Evolutionary conservation across 2,329 filamentous ascomycete species (phyloP).

Genomic region (Curvularia sp.): DNA sequence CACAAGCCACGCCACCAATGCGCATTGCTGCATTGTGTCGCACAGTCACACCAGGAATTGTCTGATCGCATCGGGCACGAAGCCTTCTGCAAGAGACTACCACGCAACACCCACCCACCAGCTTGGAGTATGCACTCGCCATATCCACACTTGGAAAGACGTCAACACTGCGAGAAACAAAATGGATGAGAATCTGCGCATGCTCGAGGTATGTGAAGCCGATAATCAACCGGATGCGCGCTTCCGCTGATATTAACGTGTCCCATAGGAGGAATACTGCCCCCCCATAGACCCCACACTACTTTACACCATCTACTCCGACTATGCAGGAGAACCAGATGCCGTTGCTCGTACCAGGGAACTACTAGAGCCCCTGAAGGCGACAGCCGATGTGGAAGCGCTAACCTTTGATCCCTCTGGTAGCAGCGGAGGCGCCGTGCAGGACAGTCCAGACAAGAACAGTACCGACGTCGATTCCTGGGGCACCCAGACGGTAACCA

Average conservation of each 20-base stretch:
- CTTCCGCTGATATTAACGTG: constrained; percentile 20
- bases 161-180: constrained; percentile 38
- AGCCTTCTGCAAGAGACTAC: not conserved
- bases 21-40: constrained; percentile 8
- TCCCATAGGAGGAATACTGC: constrained; percentile 70
- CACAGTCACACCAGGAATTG: constrained; percentile 4
- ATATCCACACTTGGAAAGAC: constrained; percentile 26
- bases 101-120: constrained; percentile 4
- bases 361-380: constrained; percentile 71
- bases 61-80: not conserved
- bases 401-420: constrained; percentile 81
- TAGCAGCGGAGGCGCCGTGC: constrained; percentile 58
- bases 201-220: constrained; percentile 40
- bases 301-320: constrained; percentile 75
- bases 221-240: constrained; percentile 9
- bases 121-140: constrained; percentile 39
- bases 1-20: constrained; percentile 10
- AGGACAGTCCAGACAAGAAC: constrained; percentile 28
- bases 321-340: constrained; percentile 70
- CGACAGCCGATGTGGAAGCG: constrained; percentile 71
- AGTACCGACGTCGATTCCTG: constrained; percentile 46
- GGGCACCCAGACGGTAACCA: constrained; percentile 55
- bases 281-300: constrained; percentile 78
- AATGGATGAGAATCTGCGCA: constrained; percentile 48
- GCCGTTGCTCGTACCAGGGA: constrained; percentile 62